A percentile compares a stretch with the other conserved stretches of the same genome.
Conservation (phyloP, 441 rosid genomes). For the Populus trichocarpa region DNA sequence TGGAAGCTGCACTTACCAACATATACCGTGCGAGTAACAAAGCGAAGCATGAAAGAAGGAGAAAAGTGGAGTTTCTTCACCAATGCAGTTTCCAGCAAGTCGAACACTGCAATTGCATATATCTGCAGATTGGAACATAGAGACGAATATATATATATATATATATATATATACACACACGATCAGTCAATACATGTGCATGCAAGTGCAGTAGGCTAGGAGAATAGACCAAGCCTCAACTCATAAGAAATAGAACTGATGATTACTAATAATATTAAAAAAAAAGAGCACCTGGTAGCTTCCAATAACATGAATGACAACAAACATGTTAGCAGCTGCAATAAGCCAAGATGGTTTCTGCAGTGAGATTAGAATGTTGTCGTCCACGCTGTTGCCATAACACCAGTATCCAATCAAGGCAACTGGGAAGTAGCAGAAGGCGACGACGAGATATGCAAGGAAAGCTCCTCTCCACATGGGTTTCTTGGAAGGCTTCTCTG, state of each 20-base stretch:
- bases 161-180: no score
- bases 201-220: no score
- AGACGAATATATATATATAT: neutral
- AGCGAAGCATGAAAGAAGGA: slow-evolving; percentile 55
- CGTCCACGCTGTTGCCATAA: slow-evolving; percentile 60
- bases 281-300: slow-evolving; percentile 61
- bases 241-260: neutral
- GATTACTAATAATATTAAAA: no score
- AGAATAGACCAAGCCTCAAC: no score
- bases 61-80: slow-evolving; percentile 47
- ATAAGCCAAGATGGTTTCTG: slow-evolving; percentile 71
- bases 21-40: slow-evolving; percentile 48
- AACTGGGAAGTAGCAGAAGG: slow-evolving; percentile 69
- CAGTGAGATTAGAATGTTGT: slow-evolving; percentile 58
- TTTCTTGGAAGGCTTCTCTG: slow-evolving; percentile 35
- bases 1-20: slow-evolving; percentile 47
- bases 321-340: slow-evolving; percentile 65
- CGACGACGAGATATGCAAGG: no score
- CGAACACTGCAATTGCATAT: slow-evolving; percentile 77
- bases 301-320: slow-evolving; percentile 76
- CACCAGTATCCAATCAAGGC: slow-evolving; percentile 54
- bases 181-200: no score
- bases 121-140: slow-evolving; percentile 24
- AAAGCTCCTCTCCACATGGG: no score
- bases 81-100: slow-evolving; percentile 68